Base-by-base conservation (phyloP, 495 filamentous ascomycete genomes). In the Annulohypoxylon nitens region DNA sequence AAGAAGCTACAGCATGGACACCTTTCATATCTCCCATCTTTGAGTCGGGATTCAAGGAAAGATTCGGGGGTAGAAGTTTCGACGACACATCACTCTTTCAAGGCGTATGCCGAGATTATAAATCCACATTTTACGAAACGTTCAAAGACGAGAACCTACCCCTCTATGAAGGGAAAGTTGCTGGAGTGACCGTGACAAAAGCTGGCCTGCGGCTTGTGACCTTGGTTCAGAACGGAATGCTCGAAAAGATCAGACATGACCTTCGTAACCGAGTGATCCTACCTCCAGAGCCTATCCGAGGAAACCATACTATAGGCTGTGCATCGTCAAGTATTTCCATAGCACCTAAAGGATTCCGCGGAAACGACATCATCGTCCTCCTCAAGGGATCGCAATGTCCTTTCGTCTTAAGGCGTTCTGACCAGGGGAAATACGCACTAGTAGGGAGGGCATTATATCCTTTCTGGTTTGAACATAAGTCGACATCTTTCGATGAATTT, bases 381-480 rank as follows among this genome's bases (percentile, higher is more conserved):
- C 20, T 69, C 25, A 37, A 64, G 18, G 67, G 59, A 18, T 57
- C 67, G 2, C 67, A 51, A 1, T 70, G 26, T 20, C 60, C 60
- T 16, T 57, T 70, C 18, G 51, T 59, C 39, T 20, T 70, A 16
- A 70, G 67, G 12, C 37, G 11, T 20, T 39, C 33, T 33, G 14
- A 12, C 2, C 60, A n/a, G 39, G 39, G 23, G 12, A 39, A 48
- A 43, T 30, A 64, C 25, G 41, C 34, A 2, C 50, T 70, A 8
- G n/a, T 70, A 58, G 67, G 60, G 26, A 57, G 67, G 18, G 58
- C 37, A 5, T 39, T 69, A 55, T 69, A 63, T 58, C 67, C 67
- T 23, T 41, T 69, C 41, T 63, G 50, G 53, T 70, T 58, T 33
- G 67, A 70, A 30, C 60, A 64, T 9, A 59, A 11, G n/a, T 70